These are phyloP conservation scores for Pseudotsuga menziesii DNA, from an alignment of 75 land plant species.

Conservation along the genomic window DNA sequence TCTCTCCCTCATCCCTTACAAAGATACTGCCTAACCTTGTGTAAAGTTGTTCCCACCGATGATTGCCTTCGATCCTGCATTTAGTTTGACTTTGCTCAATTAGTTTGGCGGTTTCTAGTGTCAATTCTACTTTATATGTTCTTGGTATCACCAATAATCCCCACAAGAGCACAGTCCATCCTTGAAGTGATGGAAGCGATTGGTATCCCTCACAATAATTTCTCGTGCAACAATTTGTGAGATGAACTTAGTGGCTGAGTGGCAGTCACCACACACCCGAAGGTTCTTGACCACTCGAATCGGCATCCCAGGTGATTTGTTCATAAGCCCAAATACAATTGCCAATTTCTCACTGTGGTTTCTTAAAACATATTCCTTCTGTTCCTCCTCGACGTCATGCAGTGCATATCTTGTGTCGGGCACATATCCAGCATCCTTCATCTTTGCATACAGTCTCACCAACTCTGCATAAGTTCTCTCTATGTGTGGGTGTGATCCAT, in stretches of 20 bases:
- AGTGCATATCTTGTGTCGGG: background rate
- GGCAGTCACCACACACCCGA: conserved; percentile 7
- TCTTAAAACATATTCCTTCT: background rate
- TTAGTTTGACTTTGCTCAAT: too few relatives aligned
- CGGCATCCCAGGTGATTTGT: background rate
- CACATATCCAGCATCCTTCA: background rate
- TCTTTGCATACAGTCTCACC: background rate
- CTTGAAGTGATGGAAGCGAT: conserved; percentile 37
- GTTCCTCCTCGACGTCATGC: background rate
- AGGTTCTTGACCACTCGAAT: conserved; percentile 23
- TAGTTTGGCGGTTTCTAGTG: too few relatives aligned
- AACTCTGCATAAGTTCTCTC: conserved; percentile 5
- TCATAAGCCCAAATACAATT: background rate
- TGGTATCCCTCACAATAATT: conserved; percentile 2
- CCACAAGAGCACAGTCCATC: conserved; percentile 29
- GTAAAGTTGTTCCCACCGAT: too few relatives aligned
- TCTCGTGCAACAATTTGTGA: too few relatives aligned
- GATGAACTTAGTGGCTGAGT: too few relatives aligned
- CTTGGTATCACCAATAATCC: conserved; percentile 12
- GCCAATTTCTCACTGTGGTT: conserved; percentile 4
- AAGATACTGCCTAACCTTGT: too few relatives aligned
- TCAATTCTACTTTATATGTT: too few relatives aligned
- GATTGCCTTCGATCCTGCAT: too few relatives aligned
- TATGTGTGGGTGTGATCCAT: background rate
- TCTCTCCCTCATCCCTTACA: too few relatives aligned